Percentiles rank a stretch among this genome's conserved stretches.
phyloP scores from a whole-genome alignment of 495 filamentous ascomycete genomes.

The Neurospora cerealis region DNA sequence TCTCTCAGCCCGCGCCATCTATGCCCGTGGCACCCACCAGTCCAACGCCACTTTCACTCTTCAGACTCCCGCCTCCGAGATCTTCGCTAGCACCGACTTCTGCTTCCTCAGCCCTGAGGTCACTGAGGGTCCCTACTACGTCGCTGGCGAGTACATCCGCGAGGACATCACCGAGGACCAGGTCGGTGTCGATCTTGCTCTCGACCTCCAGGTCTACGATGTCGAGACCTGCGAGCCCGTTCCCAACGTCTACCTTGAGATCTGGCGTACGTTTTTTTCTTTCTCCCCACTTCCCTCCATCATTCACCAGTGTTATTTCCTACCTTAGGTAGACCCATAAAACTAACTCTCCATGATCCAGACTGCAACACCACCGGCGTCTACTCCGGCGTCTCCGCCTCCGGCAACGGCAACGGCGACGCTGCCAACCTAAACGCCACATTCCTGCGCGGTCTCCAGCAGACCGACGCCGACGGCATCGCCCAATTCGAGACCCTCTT shows the following conservation, averaged over 20 bases:
- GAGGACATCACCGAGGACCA: slow-evolving; percentile 45
- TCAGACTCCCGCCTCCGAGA: slow-evolving; percentile 4
- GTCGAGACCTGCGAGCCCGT: slow-evolving; percentile 48
- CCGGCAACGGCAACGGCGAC: background rate
- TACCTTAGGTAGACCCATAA: background rate
- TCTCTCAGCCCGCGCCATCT: background rate
- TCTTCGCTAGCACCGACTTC: slow-evolving; percentile 43
- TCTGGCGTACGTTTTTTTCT: slow-evolving; percentile 34
- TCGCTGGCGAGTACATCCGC: slow-evolving; percentile 41
- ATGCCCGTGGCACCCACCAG: background rate
- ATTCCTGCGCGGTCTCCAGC: slow-evolving; percentile 42
- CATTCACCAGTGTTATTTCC: background rate
- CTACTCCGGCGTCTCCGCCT: background rate
- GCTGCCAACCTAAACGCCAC: slow-evolving; percentile 22
- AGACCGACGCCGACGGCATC: slow-evolving; percentile 37
- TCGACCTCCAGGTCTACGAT: slow-evolving; percentile 54
- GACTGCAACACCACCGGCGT: slow-evolving; percentile 19
- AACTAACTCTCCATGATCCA: background rate
- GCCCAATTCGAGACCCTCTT: slow-evolving; percentile 42
- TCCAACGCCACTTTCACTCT: slow-evolving; percentile 2
- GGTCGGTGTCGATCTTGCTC: slow-evolving; percentile 42
- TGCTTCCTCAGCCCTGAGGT: slow-evolving; percentile 46
- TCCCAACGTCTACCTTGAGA: slow-evolving; percentile 45
- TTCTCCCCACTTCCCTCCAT: background rate
- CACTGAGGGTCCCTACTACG: slow-evolving; percentile 45